Evolutionary conservation across 345 rosid genomes (phyloP), one percentile per base, ranked within the genome.

Genomic region (Eucalyptus polyanthemos): DNA sequence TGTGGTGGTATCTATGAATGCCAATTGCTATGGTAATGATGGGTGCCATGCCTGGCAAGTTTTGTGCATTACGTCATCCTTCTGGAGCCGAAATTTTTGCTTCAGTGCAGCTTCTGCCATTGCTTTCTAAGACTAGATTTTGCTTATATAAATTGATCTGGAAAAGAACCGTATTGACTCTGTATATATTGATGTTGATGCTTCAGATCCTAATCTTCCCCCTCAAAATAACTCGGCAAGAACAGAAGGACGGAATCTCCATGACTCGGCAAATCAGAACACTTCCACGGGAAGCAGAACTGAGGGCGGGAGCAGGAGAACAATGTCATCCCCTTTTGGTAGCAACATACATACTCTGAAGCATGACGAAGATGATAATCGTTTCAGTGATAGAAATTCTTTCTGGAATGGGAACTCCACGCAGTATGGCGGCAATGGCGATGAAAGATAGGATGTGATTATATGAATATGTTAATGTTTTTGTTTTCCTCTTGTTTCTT

Each of bases 341-440:
- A 95, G 95, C 93, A 96, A 97, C 89, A 95, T 97, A 89, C 99
- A 94, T 91, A 96, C 96, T 0, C 92, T 97, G 89, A 97, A 91
- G 88, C 99, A 83, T 7, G 95, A 96, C 47, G 98, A 95, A 86
- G 95, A 97, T 88, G 99, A 96, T 85, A 56, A 87, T 42, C 92
- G 89, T n/a, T 95, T 95, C 89, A 91, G 83, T 34, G 98, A 90
- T 56, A 94, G 95, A 89, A 97, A 97, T 87, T 49, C 97, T 45
- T 97, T 94, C 89, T 96, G 99, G 99, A 97, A 97, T 67, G 99
- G 98, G 90, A 97, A 97, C 88, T 96, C 98, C 9, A 96, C 99
- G 24, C 94, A 97, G 89, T 97, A 94, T 62, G 99, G 98, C 6
- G 94, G 97, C 58, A 90, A 91, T 67, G 91, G 54, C 27, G 93